Percentiles rank a stretch among this genome's conserved stretches.
These are phyloP conservation scores for Nemania diffusa DNA, from an alignment of 2,329 filamentous ascomycete genomes.

Conservation along the genomic window DNA sequence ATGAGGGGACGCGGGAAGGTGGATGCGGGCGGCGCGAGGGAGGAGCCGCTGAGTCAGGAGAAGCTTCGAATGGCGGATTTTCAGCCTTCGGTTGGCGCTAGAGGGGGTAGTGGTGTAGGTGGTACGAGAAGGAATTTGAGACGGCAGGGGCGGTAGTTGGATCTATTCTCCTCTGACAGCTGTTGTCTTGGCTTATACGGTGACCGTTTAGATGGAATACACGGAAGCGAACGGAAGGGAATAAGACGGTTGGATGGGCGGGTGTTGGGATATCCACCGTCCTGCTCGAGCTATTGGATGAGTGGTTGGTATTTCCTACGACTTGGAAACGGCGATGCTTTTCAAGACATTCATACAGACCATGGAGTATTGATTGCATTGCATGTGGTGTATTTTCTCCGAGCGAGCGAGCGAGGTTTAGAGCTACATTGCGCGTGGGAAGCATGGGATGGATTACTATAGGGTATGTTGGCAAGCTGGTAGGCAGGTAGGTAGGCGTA, in stretches of 20 bases:
- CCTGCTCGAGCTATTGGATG: not conserved
- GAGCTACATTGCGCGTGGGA: not conserved
- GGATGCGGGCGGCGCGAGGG: not conserved
- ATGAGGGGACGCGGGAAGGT: slow-evolving; percentile 35
- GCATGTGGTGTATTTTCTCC: not conserved
- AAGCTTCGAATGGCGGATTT: slow-evolving; percentile 25
- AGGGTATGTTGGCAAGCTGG: too few relatives aligned
- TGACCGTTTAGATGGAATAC: not conserved
- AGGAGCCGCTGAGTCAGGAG: slow-evolving; percentile 2
- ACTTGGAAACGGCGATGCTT: not conserved
- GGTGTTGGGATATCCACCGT: not conserved
- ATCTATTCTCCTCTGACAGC: not conserved
- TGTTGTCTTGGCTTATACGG: not conserved
- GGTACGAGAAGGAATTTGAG: slow-evolving; percentile 36
- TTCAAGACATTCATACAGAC: not conserved
- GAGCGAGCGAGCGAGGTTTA: not conserved
- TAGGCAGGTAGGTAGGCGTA: too few relatives aligned
- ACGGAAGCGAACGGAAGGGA: too few relatives aligned
- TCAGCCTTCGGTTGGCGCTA: not conserved
- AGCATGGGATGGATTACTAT: not conserved
- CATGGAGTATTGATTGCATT: not conserved
- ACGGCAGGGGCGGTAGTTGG: slow-evolving; percentile 30
- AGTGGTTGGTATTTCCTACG: not conserved
- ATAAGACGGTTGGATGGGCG: not conserved
- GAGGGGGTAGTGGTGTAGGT: not conserved